Evolutionary conservation across 768 basidiomycete genomes (phyloP), one percentile per base, ranked within the genome.

Genomic region (Naematelia aurantialba): DNA sequence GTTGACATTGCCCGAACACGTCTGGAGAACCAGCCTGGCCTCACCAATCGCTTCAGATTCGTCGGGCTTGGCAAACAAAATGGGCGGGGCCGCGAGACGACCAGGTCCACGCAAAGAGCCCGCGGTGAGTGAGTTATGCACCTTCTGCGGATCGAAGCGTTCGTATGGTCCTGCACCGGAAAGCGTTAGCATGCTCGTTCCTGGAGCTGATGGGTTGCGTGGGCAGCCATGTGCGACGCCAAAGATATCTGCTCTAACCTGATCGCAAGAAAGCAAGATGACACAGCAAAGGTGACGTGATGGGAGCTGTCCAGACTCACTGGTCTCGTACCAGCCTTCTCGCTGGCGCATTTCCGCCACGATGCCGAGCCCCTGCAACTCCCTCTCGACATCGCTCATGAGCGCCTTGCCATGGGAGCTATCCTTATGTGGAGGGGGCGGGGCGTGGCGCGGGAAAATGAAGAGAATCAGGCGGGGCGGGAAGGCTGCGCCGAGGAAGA

Each of bases 41-140:
- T 63, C 55, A 73, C 71, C 71, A 25, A 85, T 70, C 10, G 83
- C 83, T 77, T 91, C 89, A 11, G 80, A 81, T 72, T 91, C 89
- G 78, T 96, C 91, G 56, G 79, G 81, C 67, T 81, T 83, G 17
- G 84, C 83, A 21, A 92, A 83, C 11, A 90, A 83, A 2, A 98
- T 70, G 2, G 92, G 91, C 19, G 82, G 81, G 56, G 94, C 73
- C 0, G 91, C 89, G 1, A 99, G 82, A 74, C 85, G 88, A 2
- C 89, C 89, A 0, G 92, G 91, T 1, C 92, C 94, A 25, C 86
- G 80, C n/a, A 99, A 80, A 1, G 90, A 82, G 3, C 91, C 91
- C 1, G 86, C 85, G 0, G 90, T 89, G 50, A 99, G 80, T 61
- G 84, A 88, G 77, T 99, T 91, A 55, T 86, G 87, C 0, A 87